These are phyloP conservation scores for Pseudofabraea citricarpa DNA, from an alignment of 2,329 filamentous ascomycete species.

Conservation along the genomic window DNA sequence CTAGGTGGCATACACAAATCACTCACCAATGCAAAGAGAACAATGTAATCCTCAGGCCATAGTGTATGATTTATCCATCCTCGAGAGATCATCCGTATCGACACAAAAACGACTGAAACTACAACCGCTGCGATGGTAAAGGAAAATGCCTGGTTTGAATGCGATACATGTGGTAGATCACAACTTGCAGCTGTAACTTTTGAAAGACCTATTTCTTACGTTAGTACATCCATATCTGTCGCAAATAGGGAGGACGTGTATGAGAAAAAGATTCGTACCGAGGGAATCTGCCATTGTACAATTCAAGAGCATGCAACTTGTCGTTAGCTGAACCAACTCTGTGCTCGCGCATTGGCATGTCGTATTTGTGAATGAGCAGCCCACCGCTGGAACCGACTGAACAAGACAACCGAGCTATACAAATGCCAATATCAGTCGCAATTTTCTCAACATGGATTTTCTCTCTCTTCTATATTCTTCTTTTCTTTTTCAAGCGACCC, in stretches of 20 bases:
- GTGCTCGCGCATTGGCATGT: constrained; percentile 4
- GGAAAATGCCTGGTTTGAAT: no score
- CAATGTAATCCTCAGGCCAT: not conserved
- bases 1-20: not conserved
- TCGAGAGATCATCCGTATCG: no score
- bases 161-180: not conserved
- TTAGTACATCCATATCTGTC: not conserved
- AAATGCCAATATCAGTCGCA: no score
- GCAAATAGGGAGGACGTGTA: not conserved
- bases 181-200: constrained; percentile 6
- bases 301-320: constrained; percentile 3
- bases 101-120: no score
- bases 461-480: no score
- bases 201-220: constrained; percentile 5
- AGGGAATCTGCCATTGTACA: constrained; percentile 8
- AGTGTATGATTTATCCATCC: no score
- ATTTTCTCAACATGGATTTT: no score
- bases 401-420: no score
- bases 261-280: not conserved
- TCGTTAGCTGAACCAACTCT: not conserved
- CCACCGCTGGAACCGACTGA: constrained; percentile 1
- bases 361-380: constrained; percentile 1
- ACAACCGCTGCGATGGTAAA: not conserved
- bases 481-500: no score
- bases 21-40: not conserved